A percentile compares a stretch with the other conserved stretches of the same genome.
Evolutionary conservation across 2,329 filamentous ascomycete genomes (phyloP).

Genomic region (Exophiala alcalophila): DNA sequence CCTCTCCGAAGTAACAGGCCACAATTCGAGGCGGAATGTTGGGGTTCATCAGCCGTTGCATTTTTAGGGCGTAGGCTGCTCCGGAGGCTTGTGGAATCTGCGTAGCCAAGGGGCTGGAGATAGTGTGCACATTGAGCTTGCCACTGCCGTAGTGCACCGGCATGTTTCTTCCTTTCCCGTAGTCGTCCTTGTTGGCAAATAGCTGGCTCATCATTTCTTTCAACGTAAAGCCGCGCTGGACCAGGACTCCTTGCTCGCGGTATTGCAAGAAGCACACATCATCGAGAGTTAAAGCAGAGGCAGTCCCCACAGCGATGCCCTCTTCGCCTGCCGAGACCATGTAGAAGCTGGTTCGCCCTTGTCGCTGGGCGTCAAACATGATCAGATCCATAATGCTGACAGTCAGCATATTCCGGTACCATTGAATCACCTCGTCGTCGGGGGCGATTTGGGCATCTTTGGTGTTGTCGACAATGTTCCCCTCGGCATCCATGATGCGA

Average conservation of each 20-base stretch:
- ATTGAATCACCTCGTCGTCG: constrained; percentile 57
- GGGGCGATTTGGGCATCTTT: constrained; percentile 65
- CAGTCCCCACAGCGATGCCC: constrained; percentile 85
- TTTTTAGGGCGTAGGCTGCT: constrained; percentile 81
- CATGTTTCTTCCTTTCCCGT: constrained; percentile 86
- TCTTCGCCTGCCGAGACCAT: constrained; percentile 95
- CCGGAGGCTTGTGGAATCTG: constrained; percentile 87
- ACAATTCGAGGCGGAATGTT: constrained; percentile 66
- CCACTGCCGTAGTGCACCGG: constrained; percentile 83
- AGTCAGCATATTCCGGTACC: constrained; percentile 65
- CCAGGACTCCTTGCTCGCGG: constrained; percentile 85
- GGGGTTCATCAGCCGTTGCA: constrained; percentile 71
- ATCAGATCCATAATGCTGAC: constrained; percentile 89
- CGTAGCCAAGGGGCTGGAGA: constrained; percentile 80
- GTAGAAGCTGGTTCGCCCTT: constrained; percentile 93
- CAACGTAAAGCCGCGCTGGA: constrained; percentile 81
- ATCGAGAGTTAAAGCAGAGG: constrained; percentile 74
- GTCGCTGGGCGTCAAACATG: constrained; percentile 96
- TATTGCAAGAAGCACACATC: constrained; percentile 96
- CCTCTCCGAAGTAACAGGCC: constrained; percentile 86
- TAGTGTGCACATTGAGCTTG: constrained; percentile 83
- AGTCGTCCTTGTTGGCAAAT: constrained; percentile 80
- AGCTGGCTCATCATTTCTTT: constrained; percentile 93
- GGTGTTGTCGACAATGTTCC: constrained; percentile 71
- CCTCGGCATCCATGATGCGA: constrained; percentile 85